Percentiles rank a stretch among this genome's conserved stretches.
These are phyloP conservation scores for Exophiala phaeomuriformis DNA, from an alignment of 2,329 filamentous ascomycete species.

Conservation along the genomic window DNA sequence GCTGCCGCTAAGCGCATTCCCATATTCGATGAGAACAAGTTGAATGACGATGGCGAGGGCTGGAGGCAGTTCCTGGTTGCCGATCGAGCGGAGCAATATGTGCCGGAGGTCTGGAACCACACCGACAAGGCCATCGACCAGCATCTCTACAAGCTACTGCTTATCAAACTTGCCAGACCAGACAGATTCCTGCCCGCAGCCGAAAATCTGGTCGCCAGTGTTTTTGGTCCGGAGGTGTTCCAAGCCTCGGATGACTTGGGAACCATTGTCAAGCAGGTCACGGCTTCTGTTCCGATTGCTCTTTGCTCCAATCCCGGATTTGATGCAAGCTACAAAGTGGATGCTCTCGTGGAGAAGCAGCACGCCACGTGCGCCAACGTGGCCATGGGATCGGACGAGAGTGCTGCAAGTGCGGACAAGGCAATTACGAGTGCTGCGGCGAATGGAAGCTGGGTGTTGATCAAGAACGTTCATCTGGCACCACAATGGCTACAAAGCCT, in stretches of 20 bases:
- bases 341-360: conserved; percentile 80
- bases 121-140: conserved; percentile 61
- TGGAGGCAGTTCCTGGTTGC: conserved; percentile 81
- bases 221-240: conserved; percentile 77
- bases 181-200: conserved; percentile 91
- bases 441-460: conserved; percentile 86
- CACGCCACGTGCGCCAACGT: conserved; percentile 86
- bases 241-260: conserved; percentile 80
- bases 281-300: conserved; percentile 75
- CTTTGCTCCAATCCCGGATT: conserved; percentile 94
- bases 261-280: conserved; percentile 75
- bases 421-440: conserved; percentile 89
- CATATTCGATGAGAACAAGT: conserved; percentile 60
- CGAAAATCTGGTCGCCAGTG: conserved; percentile 77
- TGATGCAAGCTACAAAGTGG: conserved; percentile 98
- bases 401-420: conserved; percentile 85
- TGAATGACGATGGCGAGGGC: conserved; percentile 54
- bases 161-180: conserved; percentile 91
- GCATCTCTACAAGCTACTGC: conserved; percentile 71
- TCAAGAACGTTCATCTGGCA: conserved; percentile 98
- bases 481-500: conserved; percentile 94
- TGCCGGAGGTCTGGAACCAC: conserved; percentile 69
- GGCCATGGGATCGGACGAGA: conserved; percentile 97
- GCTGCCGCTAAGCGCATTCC: conserved; percentile 60
- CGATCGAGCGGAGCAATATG: conserved; percentile 76